Percentiles rank a stretch among this genome's conserved stretches.
These are phyloP conservation scores for Aureobasidium pullulans DNA, from an alignment of 2,329 filamentous ascomycete species.

Conservation along the genomic window DNA sequence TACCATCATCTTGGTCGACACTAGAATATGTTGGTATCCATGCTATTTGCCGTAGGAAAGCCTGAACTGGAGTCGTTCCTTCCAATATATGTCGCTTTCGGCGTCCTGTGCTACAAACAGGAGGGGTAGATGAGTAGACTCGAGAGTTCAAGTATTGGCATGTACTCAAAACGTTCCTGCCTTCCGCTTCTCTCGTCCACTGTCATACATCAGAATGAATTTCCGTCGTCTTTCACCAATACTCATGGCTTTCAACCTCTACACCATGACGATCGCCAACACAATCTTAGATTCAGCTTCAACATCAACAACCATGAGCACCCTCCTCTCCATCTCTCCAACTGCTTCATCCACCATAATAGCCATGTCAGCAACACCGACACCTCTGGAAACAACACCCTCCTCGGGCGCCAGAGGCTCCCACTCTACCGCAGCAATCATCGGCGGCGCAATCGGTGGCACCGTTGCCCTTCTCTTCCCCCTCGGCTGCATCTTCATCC, in stretches of 20 bases:
- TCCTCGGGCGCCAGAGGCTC: neutral
- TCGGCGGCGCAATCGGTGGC: neutral
- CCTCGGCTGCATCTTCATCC: neutral
- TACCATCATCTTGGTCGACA: neutral
- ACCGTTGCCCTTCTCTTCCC: neutral
- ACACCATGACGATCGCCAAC: neutral
- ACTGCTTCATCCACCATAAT: neutral
- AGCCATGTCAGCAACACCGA: neutral
- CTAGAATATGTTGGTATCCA: neutral
- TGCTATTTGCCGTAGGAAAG: neutral
- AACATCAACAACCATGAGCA: neutral
- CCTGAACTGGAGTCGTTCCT: neutral
- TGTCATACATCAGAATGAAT: neutral
- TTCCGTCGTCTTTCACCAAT: too few species aligned
- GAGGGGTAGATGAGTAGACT: neutral
- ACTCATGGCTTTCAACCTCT: too few species aligned
- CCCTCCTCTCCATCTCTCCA: neutral
- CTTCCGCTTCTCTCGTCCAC: neutral
- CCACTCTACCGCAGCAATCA: neutral
- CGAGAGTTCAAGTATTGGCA: too few species aligned
- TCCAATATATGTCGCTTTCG: neutral
- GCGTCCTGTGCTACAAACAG: slow-evolving; percentile 1
- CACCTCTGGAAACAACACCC: neutral
- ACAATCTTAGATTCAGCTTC: neutral
- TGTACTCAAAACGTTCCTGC: neutral